Base-by-base conservation (phyloP, 23 red algal species). In the Agarophyton chilense region DNA sequence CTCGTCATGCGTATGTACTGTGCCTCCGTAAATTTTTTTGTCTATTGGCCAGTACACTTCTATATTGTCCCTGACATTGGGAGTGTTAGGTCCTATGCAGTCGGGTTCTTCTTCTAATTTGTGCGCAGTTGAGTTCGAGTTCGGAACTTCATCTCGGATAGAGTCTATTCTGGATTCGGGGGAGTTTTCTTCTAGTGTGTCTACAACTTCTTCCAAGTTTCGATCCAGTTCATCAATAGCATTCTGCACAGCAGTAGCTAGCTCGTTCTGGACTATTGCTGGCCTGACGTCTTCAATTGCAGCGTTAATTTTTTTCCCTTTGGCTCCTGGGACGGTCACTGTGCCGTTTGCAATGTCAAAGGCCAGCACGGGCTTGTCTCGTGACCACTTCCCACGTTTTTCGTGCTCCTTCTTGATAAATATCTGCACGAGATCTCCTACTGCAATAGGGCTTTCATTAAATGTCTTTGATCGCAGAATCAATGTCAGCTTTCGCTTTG, bases 401-500 rank as follows among this genome's bases (percentile, higher is more conserved):
- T 57, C 29, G 16, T 86, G 8, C 11, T 55, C 0, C 4, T 73
- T 29, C 31, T 86, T 71, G 4, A 74, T 5, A 26, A 46, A 86
- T 1, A 86, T 4, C 50, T 70, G 82, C 13, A 74, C 64, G 7
- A 72, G 53, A 28, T 86, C 64, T 18, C 82, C 82, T 50, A 86
- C 61, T 21, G 60, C 22, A 39, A 74, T 67, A 4, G 62, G 64
- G 11, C 38, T 35, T 16, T 86, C 64, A 5, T 67, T 1, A 13
- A 36, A 17, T 4, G 82, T 31, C 34, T 86, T 74, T 2, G 62
- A 86, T 2, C 82, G 46, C 0, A 57, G 64, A 7, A 86, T 72
- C 2, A 86, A 43, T 12, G 62, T 86, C 8, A 86, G 61, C 33
- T 84, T 84, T 11, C 81, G 57, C 40, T 84, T 50, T 5, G 72